Evolutionary conservation across 2,329 filamentous ascomycete species (phyloP).

Genomic region (Pseudogymnoascus verrucosus): DNA sequence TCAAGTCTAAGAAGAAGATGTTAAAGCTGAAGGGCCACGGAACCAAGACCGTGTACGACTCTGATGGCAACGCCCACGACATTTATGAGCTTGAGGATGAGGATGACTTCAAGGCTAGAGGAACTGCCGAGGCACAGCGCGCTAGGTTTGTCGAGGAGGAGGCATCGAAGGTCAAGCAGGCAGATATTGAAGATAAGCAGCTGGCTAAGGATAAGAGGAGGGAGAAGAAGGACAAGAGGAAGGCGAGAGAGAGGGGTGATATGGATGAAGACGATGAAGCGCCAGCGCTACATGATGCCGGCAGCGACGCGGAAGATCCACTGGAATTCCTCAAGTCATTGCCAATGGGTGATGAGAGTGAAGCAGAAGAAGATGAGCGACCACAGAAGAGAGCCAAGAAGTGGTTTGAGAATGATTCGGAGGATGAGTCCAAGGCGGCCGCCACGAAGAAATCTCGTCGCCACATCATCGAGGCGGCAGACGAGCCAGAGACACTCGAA

Average conservation of each 20-base stretch:
- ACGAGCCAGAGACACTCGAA: constrained; percentile 70
- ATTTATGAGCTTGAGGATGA: constrained; percentile 86
- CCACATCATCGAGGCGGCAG: constrained; percentile 51
- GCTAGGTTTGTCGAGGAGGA: constrained; percentile 72
- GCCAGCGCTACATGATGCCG: constrained; percentile 27
- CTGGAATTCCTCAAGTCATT: constrained; percentile 51
- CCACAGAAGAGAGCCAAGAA: constrained; percentile 63
- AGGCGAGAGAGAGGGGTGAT: constrained; percentile 54
- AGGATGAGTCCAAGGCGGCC: constrained; percentile 35
- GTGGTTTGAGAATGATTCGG: constrained; percentile 66
- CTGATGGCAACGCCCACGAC: constrained; percentile 77
- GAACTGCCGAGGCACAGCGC: constrained; percentile 68
- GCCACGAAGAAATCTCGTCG: constrained; percentile 31
- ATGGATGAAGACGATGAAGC: constrained; percentile 30
- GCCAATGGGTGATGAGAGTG: constrained; percentile 39
- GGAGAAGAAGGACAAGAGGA: constrained; percentile 68
- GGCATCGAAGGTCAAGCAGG: constrained; percentile 58
- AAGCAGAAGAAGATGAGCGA: constrained; percentile 36
- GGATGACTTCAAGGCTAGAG: constrained; percentile 66
- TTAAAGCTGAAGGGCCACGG: constrained; percentile 83
- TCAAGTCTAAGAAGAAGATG: constrained; percentile 90
- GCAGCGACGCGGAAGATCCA: constrained; percentile 43
- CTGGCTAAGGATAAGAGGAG: constrained; percentile 68
- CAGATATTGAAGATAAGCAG: constrained; percentile 77
- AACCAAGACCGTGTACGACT: constrained; percentile 82